These are phyloP conservation scores for Coemansia sp. DNA, from an alignment of 192 early-diverging fungal genomes.

Conservation along the genomic window DNA sequence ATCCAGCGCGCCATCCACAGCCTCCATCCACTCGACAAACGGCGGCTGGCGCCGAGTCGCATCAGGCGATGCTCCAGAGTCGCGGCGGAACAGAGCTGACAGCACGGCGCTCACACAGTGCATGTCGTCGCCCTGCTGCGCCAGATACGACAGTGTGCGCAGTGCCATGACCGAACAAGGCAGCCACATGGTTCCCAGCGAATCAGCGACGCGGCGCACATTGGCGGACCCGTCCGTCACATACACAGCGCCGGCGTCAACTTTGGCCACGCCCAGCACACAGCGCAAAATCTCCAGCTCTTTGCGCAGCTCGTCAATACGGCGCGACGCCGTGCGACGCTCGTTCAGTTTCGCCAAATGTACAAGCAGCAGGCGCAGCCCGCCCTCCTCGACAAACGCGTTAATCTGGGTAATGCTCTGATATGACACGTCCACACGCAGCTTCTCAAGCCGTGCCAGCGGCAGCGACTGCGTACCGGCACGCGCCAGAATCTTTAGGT, in stretches of 20 bases:
- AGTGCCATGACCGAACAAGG: slow-evolving; percentile 37
- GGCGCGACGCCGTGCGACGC: slow-evolving; percentile 21
- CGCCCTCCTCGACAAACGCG: slow-evolving; percentile 44
- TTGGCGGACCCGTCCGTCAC: slow-evolving; percentile 17
- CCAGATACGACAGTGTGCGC: slow-evolving; percentile 30
- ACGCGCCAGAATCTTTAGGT: slow-evolving; percentile 35
- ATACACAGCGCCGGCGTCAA: slow-evolving; percentile 18
- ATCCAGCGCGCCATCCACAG: slow-evolving; percentile 28
- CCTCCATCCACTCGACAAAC: slow-evolving; percentile 52
- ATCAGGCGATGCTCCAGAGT: slow-evolving; percentile 5
- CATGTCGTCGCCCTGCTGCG: slow-evolving; percentile 24
- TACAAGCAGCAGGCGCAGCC: slow-evolving; percentile 35
- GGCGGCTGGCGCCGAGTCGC: slow-evolving; percentile 18
- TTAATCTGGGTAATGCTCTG: slow-evolving; percentile 47
- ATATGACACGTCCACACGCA: slow-evolving; percentile 46
- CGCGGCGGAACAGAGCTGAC: slow-evolving; percentile 32
- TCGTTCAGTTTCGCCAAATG: slow-evolving; percentile 48
- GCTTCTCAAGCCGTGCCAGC: slow-evolving; percentile 39
- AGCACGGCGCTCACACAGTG: slow-evolving; percentile 18
- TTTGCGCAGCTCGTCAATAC: slow-evolving; percentile 43
- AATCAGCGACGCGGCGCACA: slow-evolving; percentile 34
- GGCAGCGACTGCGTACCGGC: slow-evolving; percentile 50
- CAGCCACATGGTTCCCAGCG: slow-evolving; percentile 39
- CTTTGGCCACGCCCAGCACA: slow-evolving; percentile 38
- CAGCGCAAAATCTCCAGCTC: slow-evolving; percentile 48